Conservation (phyloP, 108 stramenopile genomes). For the Aurantiochytrium sp. region DNA sequence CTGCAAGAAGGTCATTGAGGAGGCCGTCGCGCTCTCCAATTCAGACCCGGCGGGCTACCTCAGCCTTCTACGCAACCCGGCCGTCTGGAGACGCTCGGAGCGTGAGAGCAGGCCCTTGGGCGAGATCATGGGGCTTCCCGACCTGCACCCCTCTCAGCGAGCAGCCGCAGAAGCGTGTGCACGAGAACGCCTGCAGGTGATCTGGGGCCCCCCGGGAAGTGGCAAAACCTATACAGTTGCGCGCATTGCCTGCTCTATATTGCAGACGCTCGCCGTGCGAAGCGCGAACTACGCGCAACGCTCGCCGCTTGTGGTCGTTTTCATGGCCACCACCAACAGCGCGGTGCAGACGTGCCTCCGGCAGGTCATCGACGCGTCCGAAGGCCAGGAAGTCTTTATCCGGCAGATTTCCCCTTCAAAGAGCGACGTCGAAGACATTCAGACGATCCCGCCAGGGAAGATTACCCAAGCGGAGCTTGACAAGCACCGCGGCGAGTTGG, state of each 20-base stretch:
- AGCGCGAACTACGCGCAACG: too few relatives aligned
- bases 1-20: background rate
- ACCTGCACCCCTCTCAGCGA: background rate
- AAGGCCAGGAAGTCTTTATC: background rate
- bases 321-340: background rate
- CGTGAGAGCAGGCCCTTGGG: background rate
- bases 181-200: background rate
- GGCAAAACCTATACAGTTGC: background rate
- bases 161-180: background rate
- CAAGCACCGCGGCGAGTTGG: too few relatives aligned
- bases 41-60: background rate
- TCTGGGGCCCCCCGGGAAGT: background rate
- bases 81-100: background rate
- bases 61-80: background rate
- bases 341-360: background rate
- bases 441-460: background rate
- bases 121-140: background rate
- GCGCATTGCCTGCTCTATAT: too few relatives aligned
- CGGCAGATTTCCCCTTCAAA: background rate
- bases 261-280: too few relatives aligned
- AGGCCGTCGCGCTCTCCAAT: background rate
- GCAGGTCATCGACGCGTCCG: background rate
- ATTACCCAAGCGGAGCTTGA: background rate
- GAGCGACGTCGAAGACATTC: too few relatives aligned
- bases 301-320: background rate